Evolutionary conservation across 2,329 filamentous ascomycete genomes (phyloP).

Genomic region (Alternaria viburni): DNA sequence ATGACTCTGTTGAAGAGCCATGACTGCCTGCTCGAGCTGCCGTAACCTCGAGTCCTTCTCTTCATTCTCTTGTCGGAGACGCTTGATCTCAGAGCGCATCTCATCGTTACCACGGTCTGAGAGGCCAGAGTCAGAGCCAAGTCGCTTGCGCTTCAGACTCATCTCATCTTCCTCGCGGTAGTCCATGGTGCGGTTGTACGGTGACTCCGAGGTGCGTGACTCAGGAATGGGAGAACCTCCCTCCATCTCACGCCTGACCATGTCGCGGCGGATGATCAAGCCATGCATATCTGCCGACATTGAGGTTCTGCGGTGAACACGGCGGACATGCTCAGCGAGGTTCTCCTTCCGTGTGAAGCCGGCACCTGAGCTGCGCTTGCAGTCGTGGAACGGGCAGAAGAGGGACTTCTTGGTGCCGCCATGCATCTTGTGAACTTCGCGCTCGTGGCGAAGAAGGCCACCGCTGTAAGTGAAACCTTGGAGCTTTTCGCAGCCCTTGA

Average conservation of each 20-base stretch:
- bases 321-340: constrained; percentile 87
- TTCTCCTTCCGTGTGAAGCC: constrained; percentile 95
- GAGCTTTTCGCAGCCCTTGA: constrained; percentile 85
- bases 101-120: constrained; percentile 38
- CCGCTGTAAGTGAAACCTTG: constrained; percentile 95
- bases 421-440: constrained; percentile 91
- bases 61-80: constrained; percentile 50
- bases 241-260: constrained; percentile 23
- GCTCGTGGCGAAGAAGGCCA: constrained; percentile 85
- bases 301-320: constrained; percentile 69
- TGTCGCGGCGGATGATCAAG: constrained; percentile 38
- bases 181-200: constrained; percentile 31
- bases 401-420: constrained; percentile 86
- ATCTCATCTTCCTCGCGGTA: constrained; percentile 34
- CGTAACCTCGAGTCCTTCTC: constrained; percentile 49
- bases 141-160: constrained; percentile 42
- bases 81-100: constrained; percentile 49
- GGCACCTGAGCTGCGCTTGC: constrained; percentile 86
- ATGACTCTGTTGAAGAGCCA: constrained; percentile 41
- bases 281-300: constrained; percentile 45
- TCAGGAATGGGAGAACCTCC: constrained; percentile 28
- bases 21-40: constrained; percentile 45
- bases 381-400: constrained; percentile 84
- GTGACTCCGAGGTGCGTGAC: constrained; percentile 32
- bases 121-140: constrained; percentile 33